These are phyloP conservation scores for Prunus padus DNA, from an alignment of 306 rosid genomes.

Conservation along the genomic window DNA sequence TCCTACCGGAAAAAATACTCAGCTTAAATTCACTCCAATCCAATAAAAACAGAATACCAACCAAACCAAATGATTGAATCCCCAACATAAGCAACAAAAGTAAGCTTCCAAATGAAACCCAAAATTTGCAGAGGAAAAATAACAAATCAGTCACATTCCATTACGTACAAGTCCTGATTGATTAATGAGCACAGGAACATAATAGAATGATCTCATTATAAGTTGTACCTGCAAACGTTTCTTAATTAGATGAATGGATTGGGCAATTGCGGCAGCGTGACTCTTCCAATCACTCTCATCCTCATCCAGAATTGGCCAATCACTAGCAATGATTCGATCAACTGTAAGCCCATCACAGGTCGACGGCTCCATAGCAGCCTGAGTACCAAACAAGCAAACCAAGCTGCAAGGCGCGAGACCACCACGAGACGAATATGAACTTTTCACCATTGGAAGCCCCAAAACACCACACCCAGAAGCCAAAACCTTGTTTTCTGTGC, in stretches of 20 bases:
- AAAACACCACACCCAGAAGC: constrained; percentile 1
- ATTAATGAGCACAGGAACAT: neutral
- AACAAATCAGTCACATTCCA: neutral
- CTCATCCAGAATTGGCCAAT: constrained; percentile 68
- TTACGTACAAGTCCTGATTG: neutral
- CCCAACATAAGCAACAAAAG: neutral
- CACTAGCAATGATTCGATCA: constrained; percentile 52
- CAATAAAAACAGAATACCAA: neutral
- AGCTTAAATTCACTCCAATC: neutral
- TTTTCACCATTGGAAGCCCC: constrained; percentile 10
- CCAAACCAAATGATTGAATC: neutral
- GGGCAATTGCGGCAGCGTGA: constrained; percentile 82
- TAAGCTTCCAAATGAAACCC: neutral
- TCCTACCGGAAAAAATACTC: neutral
- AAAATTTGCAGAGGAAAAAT: neutral
- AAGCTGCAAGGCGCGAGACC: constrained; percentile 8
- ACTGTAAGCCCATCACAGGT: constrained; percentile 81
- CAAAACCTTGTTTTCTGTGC: neutral
- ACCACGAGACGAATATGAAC: constrained; percentile 15
- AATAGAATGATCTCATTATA: neutral
- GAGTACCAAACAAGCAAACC: constrained; percentile 47
- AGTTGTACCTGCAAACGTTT: constrained; percentile 67
- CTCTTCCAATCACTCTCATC: constrained; percentile 86
- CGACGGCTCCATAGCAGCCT: constrained; percentile 47
- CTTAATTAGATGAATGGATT: constrained; percentile 75